Base-by-base conservation (phyloP, 2,329 filamentous ascomycete species). In the Neopestalotiopsis sp. region DNA sequence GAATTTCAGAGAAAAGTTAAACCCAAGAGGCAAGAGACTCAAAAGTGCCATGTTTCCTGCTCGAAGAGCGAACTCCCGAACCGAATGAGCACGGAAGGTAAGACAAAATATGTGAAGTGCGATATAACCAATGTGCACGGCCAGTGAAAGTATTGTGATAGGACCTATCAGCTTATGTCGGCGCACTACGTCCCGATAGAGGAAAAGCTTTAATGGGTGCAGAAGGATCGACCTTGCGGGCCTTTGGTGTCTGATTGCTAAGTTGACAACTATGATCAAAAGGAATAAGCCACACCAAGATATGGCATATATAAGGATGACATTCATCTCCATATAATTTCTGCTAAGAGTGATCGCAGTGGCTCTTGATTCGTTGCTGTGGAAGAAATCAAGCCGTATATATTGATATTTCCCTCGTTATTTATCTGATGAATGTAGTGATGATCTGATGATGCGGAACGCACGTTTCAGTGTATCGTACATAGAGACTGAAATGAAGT, bases 391-490 rank as follows among this genome's bases (percentile, higher is more conserved):
- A n/a, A 57, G 17, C 52, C 52, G 52, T 5, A 57, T 57, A 57
- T 57, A 57, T 57, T 57, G 52, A 12, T 57, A 57, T 57, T 57
- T 57, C 52, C 52, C 24, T 57, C 3, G 52, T 57, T 24, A 57
- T 57, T 57, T 10, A 2, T 57, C 52, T 57, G 52, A 57, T 57
- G 52, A 57, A 57, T 57, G 52, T 2, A 57, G 52, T 57, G 17
- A 12, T 57, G 52, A 57, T 57, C 52, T 57, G 52, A 57, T 57
- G 2, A 57, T 57, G 52, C 52, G 52, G 9, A 57, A 57, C 52
- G 52, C 52, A 57, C 52, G 52, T 57, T 57, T 57, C 52, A 57
- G 52, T 57, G 52, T 57, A 57, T 57, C 52, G 52, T 57, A 57
- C 52, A 10, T 57, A 57, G 52, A 4, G 52, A 57, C 52, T 57